A percentile compares a stretch with the other conserved stretches of the same genome.
Evolutionary conservation across 2,329 filamentous ascomycete genomes (phyloP).

Genomic region (Cytospora schulzeri): DNA sequence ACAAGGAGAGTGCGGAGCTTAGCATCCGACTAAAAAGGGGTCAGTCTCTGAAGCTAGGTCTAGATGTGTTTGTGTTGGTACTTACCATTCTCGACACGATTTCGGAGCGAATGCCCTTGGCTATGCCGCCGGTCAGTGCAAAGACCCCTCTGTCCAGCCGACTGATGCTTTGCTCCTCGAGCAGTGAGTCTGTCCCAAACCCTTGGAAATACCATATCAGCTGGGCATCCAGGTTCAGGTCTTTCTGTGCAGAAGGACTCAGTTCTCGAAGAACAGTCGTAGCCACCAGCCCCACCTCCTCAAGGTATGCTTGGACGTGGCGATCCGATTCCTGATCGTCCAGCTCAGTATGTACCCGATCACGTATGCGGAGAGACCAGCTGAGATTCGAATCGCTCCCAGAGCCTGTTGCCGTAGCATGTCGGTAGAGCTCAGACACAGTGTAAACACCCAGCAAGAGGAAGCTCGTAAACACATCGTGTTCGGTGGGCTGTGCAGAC

Average conservation of each 20-base stretch:
- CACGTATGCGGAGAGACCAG: background rate
- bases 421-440: slow-evolving; percentile 22
- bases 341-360: background rate
- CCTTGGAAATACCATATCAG: background rate
- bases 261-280: slow-evolving; percentile 20
- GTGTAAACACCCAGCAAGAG: slow-evolving; percentile 22
- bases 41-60: background rate
- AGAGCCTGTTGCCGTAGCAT: slow-evolving; percentile 5
- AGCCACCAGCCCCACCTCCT: slow-evolving; percentile 19
- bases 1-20: slow-evolving; percentile 17
- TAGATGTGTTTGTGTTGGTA: background rate
- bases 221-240: slow-evolving; percentile 17
- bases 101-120: slow-evolving; percentile 13
- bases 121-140: slow-evolving; percentile 18
- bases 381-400: background rate
- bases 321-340: background rate
- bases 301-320: slow-evolving; percentile 18
- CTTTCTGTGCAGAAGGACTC: slow-evolving; percentile 13
- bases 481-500: background rate
- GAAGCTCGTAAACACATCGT: slow-evolving; percentile 14
- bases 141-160: slow-evolving; percentile 4
- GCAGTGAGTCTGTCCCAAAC: background rate
- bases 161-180: background rate
- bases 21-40: background rate
- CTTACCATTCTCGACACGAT: slow-evolving; percentile 20